phyloP scores from a whole-genome alignment of 495 filamentous ascomycete genomes.

The Aspergillus incahuasiensis region DNA sequence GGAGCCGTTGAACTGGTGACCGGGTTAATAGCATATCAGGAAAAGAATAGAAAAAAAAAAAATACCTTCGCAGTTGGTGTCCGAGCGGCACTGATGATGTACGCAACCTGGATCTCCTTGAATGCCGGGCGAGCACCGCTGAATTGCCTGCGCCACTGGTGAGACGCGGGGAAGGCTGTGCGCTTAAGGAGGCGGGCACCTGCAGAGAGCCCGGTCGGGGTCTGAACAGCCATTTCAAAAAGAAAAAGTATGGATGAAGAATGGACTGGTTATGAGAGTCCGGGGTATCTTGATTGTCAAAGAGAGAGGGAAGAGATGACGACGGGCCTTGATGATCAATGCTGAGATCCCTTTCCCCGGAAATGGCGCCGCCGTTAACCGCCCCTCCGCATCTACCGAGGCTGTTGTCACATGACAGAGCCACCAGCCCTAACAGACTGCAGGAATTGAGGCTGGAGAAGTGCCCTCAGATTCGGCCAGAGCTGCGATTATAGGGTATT shows the following conservation, averaged over 20 bases:
- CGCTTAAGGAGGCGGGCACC: conserved; percentile 29
- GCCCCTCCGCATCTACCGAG: conserved; percentile 29
- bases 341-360: background rate
- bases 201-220: conserved; percentile 22
- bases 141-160: conserved; percentile 59
- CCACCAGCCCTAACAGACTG: background rate
- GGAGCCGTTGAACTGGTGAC: conserved; percentile 80
- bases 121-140: conserved; percentile 53
- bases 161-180: conserved; percentile 36
- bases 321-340: background rate
- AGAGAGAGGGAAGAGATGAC: conserved; percentile 3
- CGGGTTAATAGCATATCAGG: background rate
- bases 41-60: background rate
- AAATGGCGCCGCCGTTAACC: conserved; percentile 26
- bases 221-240: conserved; percentile 20
- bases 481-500: no score
- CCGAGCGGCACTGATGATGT: conserved; percentile 81
- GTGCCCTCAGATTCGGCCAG: no score
- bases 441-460: no score
- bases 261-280: background rate
- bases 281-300: background rate
- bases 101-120: conserved; percentile 78
- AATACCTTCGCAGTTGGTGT: conserved; percentile 82
- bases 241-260: background rate
- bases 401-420: conserved; percentile 21